These are phyloP conservation scores for Corylus heterophylla DNA, from an alignment of 306 rosid species.

Conservation along the genomic window DNA sequence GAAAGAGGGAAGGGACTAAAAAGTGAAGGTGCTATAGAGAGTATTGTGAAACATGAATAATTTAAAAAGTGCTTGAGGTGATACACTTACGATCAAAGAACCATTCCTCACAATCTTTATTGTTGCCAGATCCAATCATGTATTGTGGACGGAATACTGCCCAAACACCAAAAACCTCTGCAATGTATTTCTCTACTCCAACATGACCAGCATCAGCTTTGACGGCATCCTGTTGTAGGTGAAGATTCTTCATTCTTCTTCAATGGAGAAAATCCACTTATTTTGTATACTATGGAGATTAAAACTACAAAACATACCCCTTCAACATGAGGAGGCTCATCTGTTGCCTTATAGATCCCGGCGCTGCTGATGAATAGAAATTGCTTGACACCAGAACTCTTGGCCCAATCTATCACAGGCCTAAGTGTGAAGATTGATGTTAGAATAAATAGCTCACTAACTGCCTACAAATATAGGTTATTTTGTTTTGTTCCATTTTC, in stretches of 20 bases:
- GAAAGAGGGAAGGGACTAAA: too few relatives aligned
- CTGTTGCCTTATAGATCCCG: constrained; percentile 85
- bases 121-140: constrained; percentile 96
- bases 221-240: constrained; percentile 63
- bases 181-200: constrained; percentile 81
- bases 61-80: neutral
- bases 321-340: constrained; percentile 96
- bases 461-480: neutral
- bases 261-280: neutral
- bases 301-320: constrained; percentile 56
- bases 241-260: constrained; percentile 20
- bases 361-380: constrained; percentile 93
- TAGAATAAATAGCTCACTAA: constrained; percentile 6
- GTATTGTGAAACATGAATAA: neutral
- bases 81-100: constrained; percentile 77
- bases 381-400: constrained; percentile 84
- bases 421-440: constrained; percentile 37
- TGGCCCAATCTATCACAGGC: constrained; percentile 95
- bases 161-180: constrained; percentile 67
- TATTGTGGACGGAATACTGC: constrained; percentile 83
- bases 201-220: constrained; percentile 90
- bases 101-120: constrained; percentile 97
- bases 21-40: too few relatives aligned
- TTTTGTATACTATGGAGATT: neutral
- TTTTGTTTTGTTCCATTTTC: neutral